phyloP scores from a whole-genome alignment of 2,329 filamentous ascomycete genomes.

The Zasmidium angulare region DNA sequence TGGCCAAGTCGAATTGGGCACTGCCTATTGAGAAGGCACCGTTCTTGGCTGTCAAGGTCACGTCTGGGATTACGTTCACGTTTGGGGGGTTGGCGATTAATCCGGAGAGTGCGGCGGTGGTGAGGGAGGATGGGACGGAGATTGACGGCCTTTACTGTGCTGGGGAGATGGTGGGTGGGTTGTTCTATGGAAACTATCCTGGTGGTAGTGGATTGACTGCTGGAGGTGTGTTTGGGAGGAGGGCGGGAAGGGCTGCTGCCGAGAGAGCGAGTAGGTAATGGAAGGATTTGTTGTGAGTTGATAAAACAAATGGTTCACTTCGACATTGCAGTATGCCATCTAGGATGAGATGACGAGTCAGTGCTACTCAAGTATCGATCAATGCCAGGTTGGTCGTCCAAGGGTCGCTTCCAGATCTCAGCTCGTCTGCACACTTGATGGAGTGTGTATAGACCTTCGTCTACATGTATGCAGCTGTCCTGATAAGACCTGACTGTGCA shows the following conservation, averaged over 20 bases:
- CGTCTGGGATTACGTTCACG: slow-evolving; percentile 67
- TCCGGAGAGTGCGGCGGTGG: slow-evolving; percentile 54
- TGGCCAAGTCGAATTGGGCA: slow-evolving; percentile 68
- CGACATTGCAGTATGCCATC: no score
- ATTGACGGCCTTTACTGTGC: slow-evolving; percentile 60
- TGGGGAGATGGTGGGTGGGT: slow-evolving; percentile 66
- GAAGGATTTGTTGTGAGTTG: not conserved
- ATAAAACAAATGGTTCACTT: no score
- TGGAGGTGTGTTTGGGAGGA: slow-evolving; percentile 55
- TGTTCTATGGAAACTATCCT: slow-evolving; percentile 65
- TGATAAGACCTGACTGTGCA: no score
- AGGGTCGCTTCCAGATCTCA: no score
- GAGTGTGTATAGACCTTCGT: no score
- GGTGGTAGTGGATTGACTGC: slow-evolving; percentile 63
- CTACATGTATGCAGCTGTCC: no score
- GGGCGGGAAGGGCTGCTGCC: slow-evolving; percentile 41
- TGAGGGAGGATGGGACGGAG: slow-evolving; percentile 45
- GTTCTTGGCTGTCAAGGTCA: slow-evolving; percentile 64
- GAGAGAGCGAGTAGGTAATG: slow-evolving; percentile 9
- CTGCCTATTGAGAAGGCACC: slow-evolving; percentile 57
- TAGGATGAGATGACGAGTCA: no score
- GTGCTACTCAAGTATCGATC: no score
- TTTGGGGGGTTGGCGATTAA: slow-evolving; percentile 64
- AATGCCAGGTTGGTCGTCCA: no score
- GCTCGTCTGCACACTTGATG: no score